Evolutionary conservation across 345 rosid genomes (phyloP).

Genomic region (Euphorbia tirucalli): DNA sequence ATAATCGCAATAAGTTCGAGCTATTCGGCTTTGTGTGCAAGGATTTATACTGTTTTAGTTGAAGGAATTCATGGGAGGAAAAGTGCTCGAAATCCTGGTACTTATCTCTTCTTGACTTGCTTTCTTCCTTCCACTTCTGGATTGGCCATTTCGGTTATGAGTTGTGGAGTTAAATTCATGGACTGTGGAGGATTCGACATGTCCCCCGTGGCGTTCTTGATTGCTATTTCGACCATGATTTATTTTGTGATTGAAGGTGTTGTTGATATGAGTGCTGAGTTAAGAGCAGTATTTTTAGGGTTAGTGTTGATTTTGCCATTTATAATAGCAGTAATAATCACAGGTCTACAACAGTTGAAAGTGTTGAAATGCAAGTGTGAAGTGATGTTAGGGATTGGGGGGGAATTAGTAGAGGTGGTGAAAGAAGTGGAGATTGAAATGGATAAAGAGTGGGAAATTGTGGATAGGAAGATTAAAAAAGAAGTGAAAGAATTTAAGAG

Average conservation of each 20-base stretch:
- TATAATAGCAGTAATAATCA: not conserved
- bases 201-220: not conserved
- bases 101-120: constrained; percentile 10
- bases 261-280: not conserved
- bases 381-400: not conserved
- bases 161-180: not conserved
- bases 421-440: not conserved
- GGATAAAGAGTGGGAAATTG: not conserved
- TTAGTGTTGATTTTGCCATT: constrained; percentile 3
- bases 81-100: constrained; percentile 13
- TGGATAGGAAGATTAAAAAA: not conserved
- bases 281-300: constrained; percentile 4
- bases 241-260: constrained; percentile 11
- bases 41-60: not conserved
- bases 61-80: constrained; percentile 12
- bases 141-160: not conserved
- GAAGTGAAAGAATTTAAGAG: not conserved
- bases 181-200: constrained; percentile 3
- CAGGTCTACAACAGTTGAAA: not conserved
- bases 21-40: constrained; percentile 11
- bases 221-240: constrained; percentile 9
- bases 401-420: not conserved
- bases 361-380: not conserved
- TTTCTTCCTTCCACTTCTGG: not conserved
- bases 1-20: constrained; percentile 7